phyloP scores from a whole-genome alignment of 2,329 filamentous ascomycete species.

The Albifimbria verrucaria region DNA sequence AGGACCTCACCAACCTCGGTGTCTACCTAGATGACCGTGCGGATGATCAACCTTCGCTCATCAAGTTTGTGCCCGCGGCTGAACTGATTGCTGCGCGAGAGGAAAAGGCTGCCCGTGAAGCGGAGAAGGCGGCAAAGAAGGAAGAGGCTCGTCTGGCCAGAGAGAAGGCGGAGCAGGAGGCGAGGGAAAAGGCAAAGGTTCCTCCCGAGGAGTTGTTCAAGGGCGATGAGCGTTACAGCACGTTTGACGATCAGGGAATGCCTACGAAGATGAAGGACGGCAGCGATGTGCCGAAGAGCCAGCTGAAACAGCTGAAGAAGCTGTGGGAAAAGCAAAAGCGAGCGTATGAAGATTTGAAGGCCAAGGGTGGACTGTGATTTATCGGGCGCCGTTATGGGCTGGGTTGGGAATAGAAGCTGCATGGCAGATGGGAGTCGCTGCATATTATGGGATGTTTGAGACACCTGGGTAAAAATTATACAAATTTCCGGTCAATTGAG shows the following conservation, averaged over 20 bases:
- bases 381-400: background rate
- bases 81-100: constrained; percentile 57
- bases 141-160: constrained; percentile 51
- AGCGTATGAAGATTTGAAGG: constrained; percentile 60
- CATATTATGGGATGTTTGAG: background rate
- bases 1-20: constrained; percentile 74
- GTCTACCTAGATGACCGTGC: constrained; percentile 84
- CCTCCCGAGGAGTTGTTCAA: constrained; percentile 55
- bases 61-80: constrained; percentile 60
- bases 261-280: constrained; percentile 76
- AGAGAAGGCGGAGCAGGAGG: constrained; percentile 50
- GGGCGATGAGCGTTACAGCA: constrained; percentile 58
- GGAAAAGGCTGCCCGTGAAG: constrained; percentile 58
- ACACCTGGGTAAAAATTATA: background rate
- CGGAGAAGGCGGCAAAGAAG: constrained; percentile 55
- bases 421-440: too few species aligned
- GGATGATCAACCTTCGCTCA: constrained; percentile 65
- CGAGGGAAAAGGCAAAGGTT: constrained; percentile 55
- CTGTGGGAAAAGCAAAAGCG: constrained; percentile 91
- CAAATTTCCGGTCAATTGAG: background rate
- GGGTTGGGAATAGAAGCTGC: background rate
- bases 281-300: constrained; percentile 75
- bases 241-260: constrained; percentile 79
- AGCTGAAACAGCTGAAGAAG: constrained; percentile 79
- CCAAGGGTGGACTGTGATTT: constrained; percentile 26